These are phyloP conservation scores for Phytophthora palmivora DNA, from an alignment of 352 stramenopile genomes.

Conservation along the genomic window DNA sequence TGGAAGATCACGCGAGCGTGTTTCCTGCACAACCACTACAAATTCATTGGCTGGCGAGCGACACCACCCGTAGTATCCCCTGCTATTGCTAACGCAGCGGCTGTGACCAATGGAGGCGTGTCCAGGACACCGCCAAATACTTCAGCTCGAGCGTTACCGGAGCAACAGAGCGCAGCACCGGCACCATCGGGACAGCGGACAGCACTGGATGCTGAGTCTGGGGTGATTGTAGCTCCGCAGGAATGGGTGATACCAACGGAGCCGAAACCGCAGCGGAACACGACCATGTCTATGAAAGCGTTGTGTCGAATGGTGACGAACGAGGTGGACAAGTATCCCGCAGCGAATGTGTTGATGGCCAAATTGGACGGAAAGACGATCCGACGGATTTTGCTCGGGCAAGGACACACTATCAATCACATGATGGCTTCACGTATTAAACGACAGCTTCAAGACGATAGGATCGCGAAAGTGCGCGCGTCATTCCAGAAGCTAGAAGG, in stretches of 20 bases:
- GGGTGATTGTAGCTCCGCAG: not conserved
- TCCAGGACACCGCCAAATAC: not conserved
- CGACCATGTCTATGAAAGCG: constrained; percentile 80
- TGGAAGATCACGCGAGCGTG: constrained; percentile 85
- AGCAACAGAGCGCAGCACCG: constrained; percentile 2
- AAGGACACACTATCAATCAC: constrained; percentile 81
- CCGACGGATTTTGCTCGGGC: constrained; percentile 69
- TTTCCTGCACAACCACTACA: constrained; percentile 87
- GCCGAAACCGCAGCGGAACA: constrained; percentile 66
- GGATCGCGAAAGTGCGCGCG: constrained; percentile 58
- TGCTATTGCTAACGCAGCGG: constrained; percentile 10
- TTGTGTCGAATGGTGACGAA: constrained; percentile 79
- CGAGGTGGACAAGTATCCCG: constrained; percentile 69
- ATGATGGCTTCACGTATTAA: constrained; percentile 89
- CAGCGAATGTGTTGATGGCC: constrained; percentile 61
- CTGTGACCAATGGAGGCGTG: constrained; percentile 6
- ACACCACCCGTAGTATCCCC: constrained; percentile 5
- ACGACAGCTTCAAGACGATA: constrained; percentile 66
- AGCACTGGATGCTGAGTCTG: not conserved
- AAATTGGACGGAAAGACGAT: constrained; percentile 83
- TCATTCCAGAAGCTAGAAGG: constrained; percentile 75
- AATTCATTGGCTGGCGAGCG: constrained; percentile 76
- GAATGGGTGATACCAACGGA: not conserved
- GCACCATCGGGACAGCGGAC: not conserved
- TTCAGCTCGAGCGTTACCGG: not conserved